Conservation (phyloP, 2,329 filamentous ascomycete genomes). For the Neurospora sp. region DNA sequence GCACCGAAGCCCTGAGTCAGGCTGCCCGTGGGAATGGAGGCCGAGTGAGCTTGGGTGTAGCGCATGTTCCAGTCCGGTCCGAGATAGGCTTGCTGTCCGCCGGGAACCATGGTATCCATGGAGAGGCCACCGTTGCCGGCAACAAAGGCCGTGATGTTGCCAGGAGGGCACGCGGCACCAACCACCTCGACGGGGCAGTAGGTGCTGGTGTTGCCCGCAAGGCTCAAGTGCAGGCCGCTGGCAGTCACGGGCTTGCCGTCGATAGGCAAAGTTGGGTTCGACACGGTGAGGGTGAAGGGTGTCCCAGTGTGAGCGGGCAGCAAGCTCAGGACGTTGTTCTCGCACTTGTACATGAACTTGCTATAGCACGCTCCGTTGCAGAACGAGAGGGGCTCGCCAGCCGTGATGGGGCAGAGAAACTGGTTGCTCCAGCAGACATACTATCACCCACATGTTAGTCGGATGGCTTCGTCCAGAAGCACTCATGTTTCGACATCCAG, state of each 20-base stretch:
- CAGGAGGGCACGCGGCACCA: conserved; percentile 19
- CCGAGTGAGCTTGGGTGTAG: conserved; percentile 27
- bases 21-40: conserved; percentile 20
- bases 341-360: conserved; percentile 25
- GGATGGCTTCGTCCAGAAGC: neutral
- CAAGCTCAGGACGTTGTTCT: conserved; percentile 16
- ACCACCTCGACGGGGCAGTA: conserved; percentile 22
- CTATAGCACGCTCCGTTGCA: conserved; percentile 27
- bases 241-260: conserved; percentile 23
- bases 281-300: conserved; percentile 21
- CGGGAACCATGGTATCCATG: conserved; percentile 24
- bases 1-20: conserved; percentile 19
- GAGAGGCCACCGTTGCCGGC: conserved; percentile 9
- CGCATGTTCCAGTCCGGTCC: conserved; percentile 20
- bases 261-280: conserved; percentile 21
- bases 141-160: conserved; percentile 19
- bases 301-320: conserved; percentile 13
- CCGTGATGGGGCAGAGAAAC: conserved; percentile 25
- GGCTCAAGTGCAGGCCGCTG: conserved; percentile 14
- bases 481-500: neutral
- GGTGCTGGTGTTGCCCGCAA: conserved; percentile 21
- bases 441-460: conserved; percentile 4
- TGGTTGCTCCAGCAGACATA: conserved; percentile 23
- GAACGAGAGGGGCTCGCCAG: conserved; percentile 24
- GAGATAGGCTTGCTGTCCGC: conserved; percentile 25